Conservation (phyloP, 2,329 filamentous ascomycete species). For the Chrysosporium keratinophilum region DNA sequence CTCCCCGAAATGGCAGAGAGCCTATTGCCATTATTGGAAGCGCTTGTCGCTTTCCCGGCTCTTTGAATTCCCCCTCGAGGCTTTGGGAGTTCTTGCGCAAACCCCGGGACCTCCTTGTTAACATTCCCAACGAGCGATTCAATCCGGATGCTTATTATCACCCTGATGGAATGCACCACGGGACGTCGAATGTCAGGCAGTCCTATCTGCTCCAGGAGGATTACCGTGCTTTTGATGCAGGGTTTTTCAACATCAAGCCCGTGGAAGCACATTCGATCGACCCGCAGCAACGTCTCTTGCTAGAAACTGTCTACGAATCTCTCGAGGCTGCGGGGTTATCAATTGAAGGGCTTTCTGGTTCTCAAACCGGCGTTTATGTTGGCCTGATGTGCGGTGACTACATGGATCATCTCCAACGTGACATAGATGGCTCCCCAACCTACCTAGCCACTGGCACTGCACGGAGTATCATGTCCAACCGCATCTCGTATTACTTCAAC, state of each 20-base stretch:
- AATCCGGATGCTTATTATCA: constrained; percentile 17
- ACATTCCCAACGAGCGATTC: constrained; percentile 12
- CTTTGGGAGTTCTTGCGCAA: constrained; percentile 9
- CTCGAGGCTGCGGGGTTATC: constrained; percentile 22
- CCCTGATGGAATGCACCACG: constrained; percentile 12
- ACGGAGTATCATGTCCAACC: constrained; percentile 32
- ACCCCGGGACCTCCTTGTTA: constrained; percentile 6
- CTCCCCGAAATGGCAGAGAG: not conserved
- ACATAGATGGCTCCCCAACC: constrained; percentile 14
- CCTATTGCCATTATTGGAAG: constrained; percentile 13
- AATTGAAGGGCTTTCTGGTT: constrained; percentile 23
- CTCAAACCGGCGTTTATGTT: constrained; percentile 27
- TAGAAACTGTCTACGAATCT: constrained; percentile 24
- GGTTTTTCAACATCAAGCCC: constrained; percentile 25
- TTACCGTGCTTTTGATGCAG: constrained; percentile 23
- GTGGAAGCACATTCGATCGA: constrained; percentile 24
- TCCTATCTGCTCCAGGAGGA: constrained; percentile 21
- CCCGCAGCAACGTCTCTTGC: constrained; percentile 25
- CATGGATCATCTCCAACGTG: constrained; percentile 17
- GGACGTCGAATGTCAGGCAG: constrained; percentile 13
- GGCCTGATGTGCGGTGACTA: constrained; percentile 27
- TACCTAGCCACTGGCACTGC: constrained; percentile 25
- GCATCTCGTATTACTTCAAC: constrained; percentile 34
- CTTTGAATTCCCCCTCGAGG: not conserved
- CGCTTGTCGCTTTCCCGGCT: constrained; percentile 9